A percentile compares a stretch with the other conserved stretches of the same genome.
Conservation (phyloP, 108 stramenopile genomes). For the Phaeodactylum tricornutum region DNA sequence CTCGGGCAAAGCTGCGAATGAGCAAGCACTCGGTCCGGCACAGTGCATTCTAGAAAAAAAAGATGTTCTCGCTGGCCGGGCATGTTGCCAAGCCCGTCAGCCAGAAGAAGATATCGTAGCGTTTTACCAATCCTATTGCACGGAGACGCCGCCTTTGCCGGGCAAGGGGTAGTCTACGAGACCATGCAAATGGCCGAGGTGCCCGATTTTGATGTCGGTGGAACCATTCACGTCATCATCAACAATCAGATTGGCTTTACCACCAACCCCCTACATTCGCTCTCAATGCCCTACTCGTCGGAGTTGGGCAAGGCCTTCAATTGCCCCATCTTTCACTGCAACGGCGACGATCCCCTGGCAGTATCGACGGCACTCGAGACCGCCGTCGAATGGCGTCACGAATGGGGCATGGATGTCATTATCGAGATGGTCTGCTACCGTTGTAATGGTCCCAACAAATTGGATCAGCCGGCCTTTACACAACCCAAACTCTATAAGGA, state of each 20-base stretch:
- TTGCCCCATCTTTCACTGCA: conserved; percentile 99
- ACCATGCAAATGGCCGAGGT: conserved; percentile 93
- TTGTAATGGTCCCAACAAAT: conserved; percentile 98
- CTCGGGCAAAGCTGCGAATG: no score
- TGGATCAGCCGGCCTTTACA: conserved; percentile 98
- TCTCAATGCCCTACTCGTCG: conserved; percentile 93
- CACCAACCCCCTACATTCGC: conserved; percentile 90
- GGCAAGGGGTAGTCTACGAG: conserved; percentile 98
- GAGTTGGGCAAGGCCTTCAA: conserved; percentile 98
- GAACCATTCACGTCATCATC: conserved; percentile 98
- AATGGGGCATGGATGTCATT: conserved; percentile 95
- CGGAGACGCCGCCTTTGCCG: conserved; percentile 99
- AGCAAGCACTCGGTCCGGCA: no score
- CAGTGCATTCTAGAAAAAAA: no score
- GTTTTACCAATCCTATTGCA: conserved; percentile 96
- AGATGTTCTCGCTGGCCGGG: no score
- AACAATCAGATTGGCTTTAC: conserved; percentile 99
- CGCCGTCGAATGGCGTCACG: conserved; percentile 94
- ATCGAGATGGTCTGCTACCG: conserved; percentile 99
- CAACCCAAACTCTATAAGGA: conserved; percentile 92
- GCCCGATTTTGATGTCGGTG: conserved; percentile 91
- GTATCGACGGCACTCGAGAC: conserved; percentile 93
- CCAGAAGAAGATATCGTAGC: no score
- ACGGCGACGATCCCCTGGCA: conserved; percentile 97
- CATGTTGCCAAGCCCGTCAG: no score